Evolutionary conservation across 805 yeast genomes (phyloP), one percentile per base, ranked within the genome.

Genomic region (Candida hispaniensis): DNA sequence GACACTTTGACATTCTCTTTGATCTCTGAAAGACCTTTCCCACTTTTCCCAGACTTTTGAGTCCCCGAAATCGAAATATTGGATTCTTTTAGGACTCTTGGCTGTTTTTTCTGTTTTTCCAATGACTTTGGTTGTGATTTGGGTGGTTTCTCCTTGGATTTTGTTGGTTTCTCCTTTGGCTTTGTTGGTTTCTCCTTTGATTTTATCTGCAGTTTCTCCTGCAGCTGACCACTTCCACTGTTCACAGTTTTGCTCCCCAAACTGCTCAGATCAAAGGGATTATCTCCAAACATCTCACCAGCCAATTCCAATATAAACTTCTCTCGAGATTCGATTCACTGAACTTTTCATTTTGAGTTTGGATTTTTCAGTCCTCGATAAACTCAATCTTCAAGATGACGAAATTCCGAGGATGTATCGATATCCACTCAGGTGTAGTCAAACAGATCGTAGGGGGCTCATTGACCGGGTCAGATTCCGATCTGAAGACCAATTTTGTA

Each of bases 371-470:
- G 25, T 15, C 26, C 26, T 25, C 16, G 22, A 30, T 30, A 30
- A 21, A 30, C 22, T 30, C 22, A 30, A 30, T 21, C 34, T 27
- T 32, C 21, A 41, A 19, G 15, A 85, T 86, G 95, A 86, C 95
- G 0, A 66, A 67, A 34, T 91, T 82, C 59, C 71, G 86, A 49
- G 97, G 96, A 1, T 91, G 99, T 51, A 88, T 91, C 22, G 98
- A 91, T 53, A 75, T 91, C 40, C 99, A 91, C 56, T 70, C 79
- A 6, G 98, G 98, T 2, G 78, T 81, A 46, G 98, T 91, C 42
- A 91, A 91, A 51, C 98, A 91, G 55, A 91, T 91, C 36, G 96
- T 91, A 1, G 99, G 98, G 5, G 94, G 95, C 0, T 79, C 95
- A 0, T 62, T 91, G 13, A 64, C 67, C 0, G 56, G 55, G n/a